Base-by-base conservation (phyloP, 148 eudicot species). In the Rhododendron griersonianum region DNA sequence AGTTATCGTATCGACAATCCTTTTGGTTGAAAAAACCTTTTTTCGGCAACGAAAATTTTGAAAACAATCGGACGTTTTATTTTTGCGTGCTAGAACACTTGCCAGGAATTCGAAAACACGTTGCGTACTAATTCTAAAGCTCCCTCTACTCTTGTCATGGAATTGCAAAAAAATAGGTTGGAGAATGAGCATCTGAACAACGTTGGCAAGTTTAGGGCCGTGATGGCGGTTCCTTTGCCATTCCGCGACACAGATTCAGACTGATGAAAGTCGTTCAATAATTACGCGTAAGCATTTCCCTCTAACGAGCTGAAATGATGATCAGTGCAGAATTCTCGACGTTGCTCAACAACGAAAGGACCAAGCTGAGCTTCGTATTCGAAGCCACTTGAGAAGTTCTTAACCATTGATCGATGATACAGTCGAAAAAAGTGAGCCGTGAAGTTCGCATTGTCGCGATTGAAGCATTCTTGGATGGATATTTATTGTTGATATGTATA, bases 161-260 rank as follows among this genome's bases (percentile, higher is more conserved):
- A 11, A 7, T 75, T 35, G 44, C 50, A 14, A 33, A 14, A 13
- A 13, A 23, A 83, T 89, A 96, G 99, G 86, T 69, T 97, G 94
- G 99, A 97, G 91, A 91, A 97, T 83, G 99, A 97, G 89, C 99
- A 96, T 81, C 86, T 95, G 83, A 95, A 92, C 92, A 96, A 96
- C 87, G 96, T 89, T 39, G 99, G 99, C 37, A 93, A 95, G 85
- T 97, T 84, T 80, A 92, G 99, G 87, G 98, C 98, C 69, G 96
- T 95, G 82, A 93, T 91, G 89, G 84, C 90, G 2, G 99, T 97
- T 85, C 99, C 99, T 48, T 86, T 97, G 69, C 99, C 99, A 80
- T 97, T 95, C 90, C 93, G 91, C 0, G 96, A 94, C 87, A 86
- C 91, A 11, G 93, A 93, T 85, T 94, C 92, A 53, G 96, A 95